A percentile compares a stretch with the other conserved stretches of the same genome.
Conservation (phyloP, 192 early-diverging fungal genomes). For the Oehlia diaphana region DNA sequence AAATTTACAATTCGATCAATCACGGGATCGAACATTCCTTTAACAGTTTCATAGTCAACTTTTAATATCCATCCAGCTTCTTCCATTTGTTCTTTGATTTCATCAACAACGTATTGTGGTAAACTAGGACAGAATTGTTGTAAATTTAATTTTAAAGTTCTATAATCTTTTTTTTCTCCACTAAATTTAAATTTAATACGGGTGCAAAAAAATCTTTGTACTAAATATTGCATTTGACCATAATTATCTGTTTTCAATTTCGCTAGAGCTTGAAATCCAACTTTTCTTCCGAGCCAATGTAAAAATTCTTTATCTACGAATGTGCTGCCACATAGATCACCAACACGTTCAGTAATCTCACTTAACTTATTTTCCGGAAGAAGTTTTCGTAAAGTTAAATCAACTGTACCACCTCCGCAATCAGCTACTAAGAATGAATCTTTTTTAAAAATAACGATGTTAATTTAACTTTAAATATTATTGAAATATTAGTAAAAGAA, state of each 20-base stretch:
- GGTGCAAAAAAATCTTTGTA: conserved; percentile 18
- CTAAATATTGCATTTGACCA: conserved; percentile 12
- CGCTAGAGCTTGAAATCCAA: conserved; percentile 2
- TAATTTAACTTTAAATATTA: not conserved
- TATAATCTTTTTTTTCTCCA: not conserved
- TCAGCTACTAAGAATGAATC: conserved; percentile 44
- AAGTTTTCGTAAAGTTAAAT: conserved; percentile 37
- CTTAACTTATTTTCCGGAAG: not conserved
- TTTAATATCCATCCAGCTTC: conserved; percentile 41
- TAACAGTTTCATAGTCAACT: conserved; percentile 46
- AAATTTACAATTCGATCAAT: conserved; percentile 49
- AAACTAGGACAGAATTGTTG: not conserved
- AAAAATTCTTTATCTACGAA: conserved; percentile 24
- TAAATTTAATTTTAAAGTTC: conserved; percentile 4
- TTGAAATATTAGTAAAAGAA: not conserved
- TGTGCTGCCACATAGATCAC: conserved; percentile 17
- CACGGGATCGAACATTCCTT: conserved; percentile 58
- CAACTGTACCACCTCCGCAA: conserved; percentile 51
- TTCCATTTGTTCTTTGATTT: conserved; percentile 33
- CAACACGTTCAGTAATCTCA: conserved; percentile 31
- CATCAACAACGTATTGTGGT: conserved; percentile 22
- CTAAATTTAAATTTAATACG: conserved; percentile 10
- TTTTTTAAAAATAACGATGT: not conserved
- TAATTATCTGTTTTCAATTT: conserved; percentile 1
- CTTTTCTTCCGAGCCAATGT: conserved; percentile 8